These are phyloP conservation scores for Podila minutissima DNA, from an alignment of 192 early-diverging fungal genomes.

Conservation along the genomic window DNA sequence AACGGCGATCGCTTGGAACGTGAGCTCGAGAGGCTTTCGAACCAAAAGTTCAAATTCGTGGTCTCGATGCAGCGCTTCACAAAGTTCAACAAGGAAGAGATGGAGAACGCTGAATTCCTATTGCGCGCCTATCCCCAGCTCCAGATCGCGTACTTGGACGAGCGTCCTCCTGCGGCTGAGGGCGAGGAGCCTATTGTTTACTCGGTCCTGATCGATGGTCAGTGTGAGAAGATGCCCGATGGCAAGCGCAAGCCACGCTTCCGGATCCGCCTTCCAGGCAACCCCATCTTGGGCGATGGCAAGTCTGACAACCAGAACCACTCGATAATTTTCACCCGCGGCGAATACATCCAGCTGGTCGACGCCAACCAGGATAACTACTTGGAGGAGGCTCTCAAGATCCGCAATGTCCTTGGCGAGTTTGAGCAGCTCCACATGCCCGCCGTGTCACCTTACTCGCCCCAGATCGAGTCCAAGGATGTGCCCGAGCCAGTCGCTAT, in stretches of 20 bases:
- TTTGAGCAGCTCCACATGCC: slow-evolving; percentile 82
- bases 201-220: slow-evolving; percentile 81
- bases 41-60: slow-evolving; percentile 86
- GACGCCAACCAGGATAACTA: slow-evolving; percentile 96
- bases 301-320: slow-evolving; percentile 95
- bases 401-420: slow-evolving; percentile 86
- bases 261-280: slow-evolving; percentile 81
- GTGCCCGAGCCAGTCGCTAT: slow-evolving; percentile 80
- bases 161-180: slow-evolving; percentile 68
- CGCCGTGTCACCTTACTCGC: slow-evolving; percentile 74
- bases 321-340: slow-evolving; percentile 84
- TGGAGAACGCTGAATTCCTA: slow-evolving; percentile 80
- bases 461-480: slow-evolving; percentile 59
- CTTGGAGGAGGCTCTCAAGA: slow-evolving; percentile 90
- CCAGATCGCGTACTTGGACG: slow-evolving; percentile 84
- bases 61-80: slow-evolving; percentile 87
- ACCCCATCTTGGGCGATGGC: slow-evolving; percentile 91
- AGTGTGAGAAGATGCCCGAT: slow-evolving; percentile 70
- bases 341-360: slow-evolving; percentile 87
- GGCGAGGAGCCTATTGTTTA: slow-evolving; percentile 67
- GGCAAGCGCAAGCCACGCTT: slow-evolving; percentile 84
- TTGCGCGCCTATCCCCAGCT: slow-evolving; percentile 79
- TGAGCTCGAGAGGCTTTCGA: slow-evolving; percentile 73
- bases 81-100: slow-evolving; percentile 82
- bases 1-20: slow-evolving; percentile 74